Percentiles rank a stretch among this genome's conserved stretches.
Conservation (phyloP, 2,329 filamentous ascomycete genomes). For the Botrytis byssoidea region DNA sequence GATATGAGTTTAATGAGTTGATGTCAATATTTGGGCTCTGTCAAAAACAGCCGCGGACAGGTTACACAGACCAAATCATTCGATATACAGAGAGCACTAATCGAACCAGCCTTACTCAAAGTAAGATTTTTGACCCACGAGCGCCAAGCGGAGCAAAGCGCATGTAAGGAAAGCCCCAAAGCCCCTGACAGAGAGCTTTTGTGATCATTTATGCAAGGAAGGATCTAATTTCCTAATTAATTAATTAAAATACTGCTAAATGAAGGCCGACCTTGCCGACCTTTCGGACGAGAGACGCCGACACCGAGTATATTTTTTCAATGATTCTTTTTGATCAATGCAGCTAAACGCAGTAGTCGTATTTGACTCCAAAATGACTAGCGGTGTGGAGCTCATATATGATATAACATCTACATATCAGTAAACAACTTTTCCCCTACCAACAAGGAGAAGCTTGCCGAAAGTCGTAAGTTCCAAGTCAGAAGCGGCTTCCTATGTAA, state of each 20-base stretch:
- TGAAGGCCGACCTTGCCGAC: conserved; percentile 3
- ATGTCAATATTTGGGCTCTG: neutral
- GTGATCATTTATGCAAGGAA: conserved; percentile 16
- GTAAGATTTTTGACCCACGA: conserved; percentile 4
- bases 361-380: conserved; percentile 11
- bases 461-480: neutral
- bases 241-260: neutral
- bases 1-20: conserved; percentile 2
- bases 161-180: conserved; percentile 4
- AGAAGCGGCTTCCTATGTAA: too few species aligned
- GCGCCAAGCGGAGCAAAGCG: neutral
- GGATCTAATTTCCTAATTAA: neutral
- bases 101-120: neutral
- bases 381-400: conserved; percentile 12
- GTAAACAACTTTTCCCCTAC: neutral
- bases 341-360: conserved; percentile 11
- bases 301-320: neutral
- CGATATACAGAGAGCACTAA: neutral
- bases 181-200: neutral
- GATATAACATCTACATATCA: neutral
- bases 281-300: neutral
- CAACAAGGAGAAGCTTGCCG: neutral
- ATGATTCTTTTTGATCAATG: conserved; percentile 5
- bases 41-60: conserved; percentile 9
- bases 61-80: conserved; percentile 16